Evolutionary conservation across 2,329 filamentous ascomycete genomes (phyloP).

Genomic region (Fusarium nanum): DNA sequence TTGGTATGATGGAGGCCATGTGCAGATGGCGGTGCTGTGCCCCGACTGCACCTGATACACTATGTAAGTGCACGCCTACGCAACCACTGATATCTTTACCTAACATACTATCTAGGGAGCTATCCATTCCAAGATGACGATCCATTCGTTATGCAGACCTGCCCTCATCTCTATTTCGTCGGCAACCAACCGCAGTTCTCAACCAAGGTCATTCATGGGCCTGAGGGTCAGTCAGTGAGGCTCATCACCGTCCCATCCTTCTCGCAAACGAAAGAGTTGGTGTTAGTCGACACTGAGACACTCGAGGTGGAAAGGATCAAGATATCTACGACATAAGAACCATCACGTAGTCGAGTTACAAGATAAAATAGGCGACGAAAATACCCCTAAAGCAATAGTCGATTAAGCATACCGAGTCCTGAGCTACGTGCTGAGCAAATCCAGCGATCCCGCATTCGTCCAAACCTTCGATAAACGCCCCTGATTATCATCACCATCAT

Average conservation of each 20-base stretch:
- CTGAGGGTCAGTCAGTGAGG: conserved; percentile 76
- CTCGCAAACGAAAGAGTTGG: conserved; percentile 78
- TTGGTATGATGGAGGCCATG: conserved; percentile 95
- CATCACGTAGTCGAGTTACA: not conserved
- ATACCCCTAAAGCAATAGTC: conserved; percentile 34
- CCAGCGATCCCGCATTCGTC: not conserved
- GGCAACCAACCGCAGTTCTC: conserved; percentile 86
- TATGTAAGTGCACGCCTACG: conserved; percentile 72
- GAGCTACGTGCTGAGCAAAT: conserved; percentile 8
- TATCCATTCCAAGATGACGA: conserved; percentile 97
- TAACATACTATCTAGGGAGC: conserved; percentile 71
- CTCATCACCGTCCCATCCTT: conserved; percentile 89
- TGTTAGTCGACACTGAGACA: conserved; percentile 87
- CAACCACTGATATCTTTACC: not conserved
- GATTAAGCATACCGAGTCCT: conserved; percentile 2
- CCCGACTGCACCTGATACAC: conserved; percentile 93
- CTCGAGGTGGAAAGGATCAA: conserved; percentile 80
- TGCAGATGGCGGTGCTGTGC: conserved; percentile 91
- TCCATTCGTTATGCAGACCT: conserved; percentile 85
- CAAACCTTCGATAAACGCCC: not conserved
- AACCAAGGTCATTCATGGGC: conserved; percentile 75
- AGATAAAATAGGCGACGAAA: conserved; percentile 24
- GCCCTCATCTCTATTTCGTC: conserved; percentile 91
- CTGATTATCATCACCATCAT: not conserved
- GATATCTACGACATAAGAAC: conserved; percentile 52